These are phyloP conservation scores for Macaranga tanarius DNA, from an alignment of 441 rosid genomes.

Conservation along the genomic window DNA sequence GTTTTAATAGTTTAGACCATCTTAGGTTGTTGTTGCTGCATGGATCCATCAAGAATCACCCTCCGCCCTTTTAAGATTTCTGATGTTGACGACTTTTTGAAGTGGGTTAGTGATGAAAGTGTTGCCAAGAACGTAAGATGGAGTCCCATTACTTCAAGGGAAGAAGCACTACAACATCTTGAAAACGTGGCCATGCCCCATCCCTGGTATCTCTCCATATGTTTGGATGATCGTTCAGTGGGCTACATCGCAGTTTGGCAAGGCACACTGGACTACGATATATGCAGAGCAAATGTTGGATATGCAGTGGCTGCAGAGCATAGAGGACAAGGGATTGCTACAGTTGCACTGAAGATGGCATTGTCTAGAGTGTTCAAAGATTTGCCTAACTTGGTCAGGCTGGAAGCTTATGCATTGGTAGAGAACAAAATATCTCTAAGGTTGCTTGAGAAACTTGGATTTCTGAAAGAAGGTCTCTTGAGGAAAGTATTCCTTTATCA, in stretches of 20 bases:
- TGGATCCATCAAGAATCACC: conserved; percentile 40
- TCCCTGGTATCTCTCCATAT: conserved; percentile 43
- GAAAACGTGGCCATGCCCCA: conserved; percentile 34
- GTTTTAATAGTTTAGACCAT: too few species aligned
- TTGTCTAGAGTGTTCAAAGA: conserved; percentile 25
- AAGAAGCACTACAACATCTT: conserved; percentile 34
- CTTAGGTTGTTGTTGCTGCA: not conserved
- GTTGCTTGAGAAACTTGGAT: conserved; percentile 50
- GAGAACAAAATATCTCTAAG: not conserved
- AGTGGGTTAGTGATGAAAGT: conserved; percentile 36
- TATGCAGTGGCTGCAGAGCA: conserved; percentile 34
- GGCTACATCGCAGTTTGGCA: conserved; percentile 39
- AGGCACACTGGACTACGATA: conserved; percentile 26
- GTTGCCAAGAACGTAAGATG: conserved; percentile 42
- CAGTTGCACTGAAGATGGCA: conserved; percentile 39
- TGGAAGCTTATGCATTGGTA: conserved; percentile 42
- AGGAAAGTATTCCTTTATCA: conserved; percentile 44
- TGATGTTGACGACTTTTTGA: conserved; percentile 43
- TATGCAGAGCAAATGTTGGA: conserved; percentile 35
- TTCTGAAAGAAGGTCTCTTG: conserved; percentile 48
- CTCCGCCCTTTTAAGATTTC: conserved; percentile 42
- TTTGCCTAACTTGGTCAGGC: conserved; percentile 41
- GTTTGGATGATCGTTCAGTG: conserved; percentile 38
- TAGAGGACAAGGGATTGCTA: conserved; percentile 41
- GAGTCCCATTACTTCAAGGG: conserved; percentile 31